Conservation (phyloP, 441 rosid genomes). For the Gossypium laxum region DNA sequence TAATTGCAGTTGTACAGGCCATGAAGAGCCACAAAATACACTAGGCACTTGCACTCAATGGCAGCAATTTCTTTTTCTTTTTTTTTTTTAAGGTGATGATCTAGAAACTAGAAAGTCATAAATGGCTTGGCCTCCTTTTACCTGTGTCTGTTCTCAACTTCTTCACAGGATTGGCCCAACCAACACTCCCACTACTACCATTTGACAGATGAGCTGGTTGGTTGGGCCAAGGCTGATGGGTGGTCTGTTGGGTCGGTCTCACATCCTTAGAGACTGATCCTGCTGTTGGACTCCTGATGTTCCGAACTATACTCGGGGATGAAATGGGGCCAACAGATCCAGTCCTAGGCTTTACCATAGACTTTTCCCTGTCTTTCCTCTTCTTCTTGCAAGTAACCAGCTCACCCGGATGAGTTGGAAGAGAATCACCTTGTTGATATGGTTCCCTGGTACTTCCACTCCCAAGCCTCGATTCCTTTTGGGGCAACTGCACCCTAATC, state of each 20-base stretch:
- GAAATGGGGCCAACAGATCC: slow-evolving; percentile 70
- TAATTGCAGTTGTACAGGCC: slow-evolving; percentile 26
- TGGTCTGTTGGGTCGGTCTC: slow-evolving; percentile 35
- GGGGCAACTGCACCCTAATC: slow-evolving; percentile 54
- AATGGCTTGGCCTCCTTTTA: slow-evolving; percentile 84
- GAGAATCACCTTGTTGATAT: slow-evolving; percentile 54
- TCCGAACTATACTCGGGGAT: slow-evolving; percentile 60
- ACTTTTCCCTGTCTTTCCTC: slow-evolving; percentile 92
- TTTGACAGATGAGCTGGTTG: slow-evolving; percentile 48
- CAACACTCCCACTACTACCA: slow-evolving; percentile 49
- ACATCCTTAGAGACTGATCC: slow-evolving; percentile 48
- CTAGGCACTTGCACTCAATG: slow-evolving; percentile 14
- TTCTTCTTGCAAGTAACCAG: slow-evolving; percentile 94
- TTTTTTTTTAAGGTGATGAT: slow-evolving; percentile 12
- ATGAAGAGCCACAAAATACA: slow-evolving; percentile 15
- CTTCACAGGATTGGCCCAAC: slow-evolving; percentile 99
- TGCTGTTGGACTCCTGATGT: slow-evolving; percentile 45
- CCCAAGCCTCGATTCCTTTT: slow-evolving; percentile 57
- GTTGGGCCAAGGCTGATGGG: slow-evolving; percentile 61
- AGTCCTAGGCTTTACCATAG: slow-evolving; percentile 45
- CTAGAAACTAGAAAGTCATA: slow-evolving; percentile 26
- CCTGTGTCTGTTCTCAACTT: slow-evolving; percentile 91
- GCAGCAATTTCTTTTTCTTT: slow-evolving; percentile 10
- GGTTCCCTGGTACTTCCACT: slow-evolving; percentile 48
- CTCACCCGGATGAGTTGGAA: slow-evolving; percentile 81